These are phyloP conservation scores for Platanthera zijinensis DNA, from an alignment of 106 monocot species.

Conservation along the genomic window DNA sequence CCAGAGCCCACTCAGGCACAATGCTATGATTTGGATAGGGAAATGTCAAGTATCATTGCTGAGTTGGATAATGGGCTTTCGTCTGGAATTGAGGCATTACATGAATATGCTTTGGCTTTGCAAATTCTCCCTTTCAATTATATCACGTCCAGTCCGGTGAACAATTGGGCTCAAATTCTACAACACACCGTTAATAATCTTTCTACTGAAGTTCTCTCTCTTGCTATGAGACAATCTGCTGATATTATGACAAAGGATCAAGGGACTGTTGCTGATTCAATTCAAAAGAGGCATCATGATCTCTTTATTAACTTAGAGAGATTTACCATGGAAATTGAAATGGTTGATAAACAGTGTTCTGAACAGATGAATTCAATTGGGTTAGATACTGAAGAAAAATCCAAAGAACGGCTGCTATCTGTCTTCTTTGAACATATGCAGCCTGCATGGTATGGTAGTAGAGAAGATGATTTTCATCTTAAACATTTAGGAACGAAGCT, in stretches of 20 bases:
- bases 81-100: constrained; percentile 54
- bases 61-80: constrained; percentile 70
- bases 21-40: constrained; percentile 80
- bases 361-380: constrained; percentile 61
- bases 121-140: constrained; percentile 85
- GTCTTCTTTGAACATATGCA: constrained; percentile 65
- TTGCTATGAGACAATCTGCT: constrained; percentile 59
- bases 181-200: constrained; percentile 59
- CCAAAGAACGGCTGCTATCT: constrained; percentile 59
- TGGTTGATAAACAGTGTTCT: constrained; percentile 48
- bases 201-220: constrained; percentile 63
- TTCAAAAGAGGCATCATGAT: constrained; percentile 60
- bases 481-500: constrained; percentile 12
- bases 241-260: constrained; percentile 67
- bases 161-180: constrained; percentile 78
- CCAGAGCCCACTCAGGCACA: constrained; percentile 90
- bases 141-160: constrained; percentile 67
- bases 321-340: constrained; percentile 46
- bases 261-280: constrained; percentile 41
- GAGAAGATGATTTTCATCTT: constrained; percentile 25
- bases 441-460: constrained; percentile 34
- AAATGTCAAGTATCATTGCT: constrained; percentile 46
- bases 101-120: constrained; percentile 66
- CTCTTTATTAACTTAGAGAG: constrained; percentile 54
- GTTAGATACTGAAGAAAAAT: constrained; percentile 52